Conservation (phyloP, 768 basidiomycete species). For the Artomyces pyxidatus region DNA sequence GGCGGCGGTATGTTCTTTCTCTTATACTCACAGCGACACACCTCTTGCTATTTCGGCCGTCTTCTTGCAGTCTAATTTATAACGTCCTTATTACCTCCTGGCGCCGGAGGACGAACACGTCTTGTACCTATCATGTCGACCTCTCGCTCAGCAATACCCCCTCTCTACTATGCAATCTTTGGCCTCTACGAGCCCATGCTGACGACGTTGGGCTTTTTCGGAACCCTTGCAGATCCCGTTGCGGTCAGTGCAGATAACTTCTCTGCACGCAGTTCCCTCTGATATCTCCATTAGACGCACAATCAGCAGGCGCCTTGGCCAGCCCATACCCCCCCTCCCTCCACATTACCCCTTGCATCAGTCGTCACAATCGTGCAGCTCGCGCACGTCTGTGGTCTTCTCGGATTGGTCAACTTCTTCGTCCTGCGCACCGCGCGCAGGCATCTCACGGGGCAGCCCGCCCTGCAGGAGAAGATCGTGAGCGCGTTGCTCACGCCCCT, state of each 20-base stretch:
- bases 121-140: constrained; percentile 28
- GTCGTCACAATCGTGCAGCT: constrained; percentile 67
- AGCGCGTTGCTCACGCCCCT: constrained; percentile 58
- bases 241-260: constrained; percentile 32
- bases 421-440: constrained; percentile 53
- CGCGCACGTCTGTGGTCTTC: constrained; percentile 67
- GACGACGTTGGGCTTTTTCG: constrained; percentile 56
- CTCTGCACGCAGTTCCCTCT: constrained; percentile 2
- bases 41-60: no score
- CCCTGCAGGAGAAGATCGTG: constrained; percentile 67
- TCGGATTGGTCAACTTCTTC: constrained; percentile 65
- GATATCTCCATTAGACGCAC: constrained; percentile 41
- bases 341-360: constrained; percentile 49
- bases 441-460: constrained; percentile 49
- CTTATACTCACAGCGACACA: not conserved
- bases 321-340: constrained; percentile 34
- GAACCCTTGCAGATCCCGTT: constrained; percentile 57
- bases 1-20: not conserved
- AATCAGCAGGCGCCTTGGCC: constrained; percentile 75
- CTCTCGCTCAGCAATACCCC: constrained; percentile 56
- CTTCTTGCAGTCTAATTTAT: not conserved
- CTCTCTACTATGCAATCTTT: constrained; percentile 67
- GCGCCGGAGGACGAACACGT: constrained; percentile 11
- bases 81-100: not conserved
- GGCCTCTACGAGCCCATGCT: constrained; percentile 68